Evolutionary conservation across 805 yeast species (phyloP).

Genomic region (Nakazawaea ishiwadae): DNA sequence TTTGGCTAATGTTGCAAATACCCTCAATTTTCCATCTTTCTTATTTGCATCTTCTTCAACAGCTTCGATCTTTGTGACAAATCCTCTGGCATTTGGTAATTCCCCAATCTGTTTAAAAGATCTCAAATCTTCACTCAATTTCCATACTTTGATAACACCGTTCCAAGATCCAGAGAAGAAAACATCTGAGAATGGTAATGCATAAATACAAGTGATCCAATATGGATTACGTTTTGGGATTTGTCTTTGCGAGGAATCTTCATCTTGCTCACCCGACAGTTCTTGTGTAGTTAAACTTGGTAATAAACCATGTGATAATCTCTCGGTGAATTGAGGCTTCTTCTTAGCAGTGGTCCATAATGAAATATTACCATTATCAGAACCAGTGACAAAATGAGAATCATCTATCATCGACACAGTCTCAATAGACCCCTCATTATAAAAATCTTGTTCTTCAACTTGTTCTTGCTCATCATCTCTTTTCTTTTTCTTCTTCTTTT

Average conservation of each 20-base stretch:
- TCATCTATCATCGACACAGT: slow-evolving; percentile 90
- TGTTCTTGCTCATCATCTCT: slow-evolving; percentile 25
- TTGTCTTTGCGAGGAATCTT: slow-evolving; percentile 35
- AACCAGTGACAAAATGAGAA: slow-evolving; percentile 88
- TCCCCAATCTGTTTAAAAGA: slow-evolving; percentile 53
- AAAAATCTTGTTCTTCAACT: slow-evolving; percentile 34
- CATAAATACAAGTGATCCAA: slow-evolving; percentile 77
- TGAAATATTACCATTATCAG: slow-evolving; percentile 88
- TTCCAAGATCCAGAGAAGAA: slow-evolving; percentile 88
- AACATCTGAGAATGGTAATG: slow-evolving; percentile 80
- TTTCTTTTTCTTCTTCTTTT: slow-evolving; percentile 32
- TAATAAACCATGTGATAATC: slow-evolving; percentile 73
- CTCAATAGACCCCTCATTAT: slow-evolving; percentile 84
- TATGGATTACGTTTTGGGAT: slow-evolving; percentile 75
- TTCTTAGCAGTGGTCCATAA: slow-evolving; percentile 90
- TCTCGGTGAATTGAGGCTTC: slow-evolving; percentile 69
- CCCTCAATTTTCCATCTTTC: slow-evolving; percentile 45
- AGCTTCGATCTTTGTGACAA: slow-evolving; percentile 58
- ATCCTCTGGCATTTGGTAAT: slow-evolving; percentile 60
- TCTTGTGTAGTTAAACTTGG: slow-evolving; percentile 38
- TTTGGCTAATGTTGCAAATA: slow-evolving; percentile 69
- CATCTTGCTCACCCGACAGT: slow-evolving; percentile 47
- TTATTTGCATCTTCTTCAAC: slow-evolving; percentile 42
- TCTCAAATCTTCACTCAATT: slow-evolving; percentile 59
- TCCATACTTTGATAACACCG: slow-evolving; percentile 79